Evolutionary conservation across 2,329 filamentous ascomycete species (phyloP).

Genomic region (Lizonia empirigonia): DNA sequence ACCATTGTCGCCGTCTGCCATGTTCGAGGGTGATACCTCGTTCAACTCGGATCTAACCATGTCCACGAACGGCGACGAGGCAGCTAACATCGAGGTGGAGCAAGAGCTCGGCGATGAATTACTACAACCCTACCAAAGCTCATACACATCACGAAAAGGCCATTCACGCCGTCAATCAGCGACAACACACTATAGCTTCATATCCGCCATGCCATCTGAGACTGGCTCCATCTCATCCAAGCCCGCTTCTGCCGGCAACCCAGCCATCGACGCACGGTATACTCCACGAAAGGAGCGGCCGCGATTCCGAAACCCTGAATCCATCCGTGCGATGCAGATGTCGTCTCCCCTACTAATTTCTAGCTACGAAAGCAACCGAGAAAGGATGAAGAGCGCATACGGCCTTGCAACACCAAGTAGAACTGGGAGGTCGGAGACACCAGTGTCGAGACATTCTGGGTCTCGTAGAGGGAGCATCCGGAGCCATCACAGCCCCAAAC

Average conservation of each 20-base stretch:
- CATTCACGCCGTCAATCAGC: conserved; percentile 37
- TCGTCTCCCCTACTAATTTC: conserved; percentile 58
- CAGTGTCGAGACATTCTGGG: conserved; percentile 37
- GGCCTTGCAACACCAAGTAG: conserved; percentile 42
- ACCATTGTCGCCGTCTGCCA: conserved; percentile 37
- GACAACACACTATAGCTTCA: conserved; percentile 40
- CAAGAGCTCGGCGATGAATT: conserved; percentile 27
- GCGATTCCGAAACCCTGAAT: conserved; percentile 71
- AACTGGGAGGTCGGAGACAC: conserved; percentile 38
- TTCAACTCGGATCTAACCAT: conserved; percentile 41
- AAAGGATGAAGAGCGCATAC: conserved; percentile 40
- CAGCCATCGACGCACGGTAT: conserved; percentile 51
- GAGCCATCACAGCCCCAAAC: conserved; percentile 37
- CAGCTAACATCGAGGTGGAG: conserved; percentile 40
- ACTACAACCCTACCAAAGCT: conserved; percentile 38
- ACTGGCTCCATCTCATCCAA: conserved; percentile 43
- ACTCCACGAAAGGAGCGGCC: conserved; percentile 65
- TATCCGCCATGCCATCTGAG: conserved; percentile 49
- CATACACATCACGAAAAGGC: conserved; percentile 39
- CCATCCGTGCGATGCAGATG: conserved; percentile 74
- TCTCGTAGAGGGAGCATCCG: conserved; percentile 35
- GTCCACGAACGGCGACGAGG: conserved; percentile 34
- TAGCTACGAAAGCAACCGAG: conserved; percentile 37
- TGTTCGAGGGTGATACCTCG: conserved; percentile 42
- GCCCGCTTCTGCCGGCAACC: conserved; percentile 30